phyloP scores from a whole-genome alignment of 176 grass and related monocot species.

The Carex pumila region DNA sequence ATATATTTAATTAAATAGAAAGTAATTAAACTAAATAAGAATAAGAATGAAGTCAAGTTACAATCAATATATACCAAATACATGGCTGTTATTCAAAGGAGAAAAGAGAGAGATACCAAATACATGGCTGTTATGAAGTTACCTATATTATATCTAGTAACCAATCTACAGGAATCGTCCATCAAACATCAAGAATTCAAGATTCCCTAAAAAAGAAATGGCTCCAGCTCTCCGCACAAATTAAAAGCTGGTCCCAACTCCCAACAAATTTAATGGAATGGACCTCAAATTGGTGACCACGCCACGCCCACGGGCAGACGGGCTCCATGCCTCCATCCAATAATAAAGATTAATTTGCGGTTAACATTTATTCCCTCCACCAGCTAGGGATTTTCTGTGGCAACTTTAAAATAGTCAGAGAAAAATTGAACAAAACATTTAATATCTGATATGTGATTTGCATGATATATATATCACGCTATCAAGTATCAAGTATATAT shows the following conservation, averaged over 20 bases:
- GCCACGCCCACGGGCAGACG: too few relatives aligned
- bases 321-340: not conserved
- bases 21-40: not conserved
- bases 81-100: not conserved
- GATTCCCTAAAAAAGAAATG: constrained; percentile 17
- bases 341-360: not conserved
- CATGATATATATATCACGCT: not conserved
- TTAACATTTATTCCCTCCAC: not conserved
- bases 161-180: not conserved
- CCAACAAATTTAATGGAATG: not conserved
- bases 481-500: not conserved
- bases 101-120: not conserved
- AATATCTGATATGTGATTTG: not conserved
- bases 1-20: not conserved
- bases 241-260: not conserved
- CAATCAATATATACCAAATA: not conserved
- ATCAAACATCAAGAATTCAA: not conserved
- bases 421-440: too few relatives aligned
- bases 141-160: not conserved
- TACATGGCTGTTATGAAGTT: not conserved
- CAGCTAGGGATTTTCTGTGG: not conserved
- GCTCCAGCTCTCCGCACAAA: constrained; percentile 10
- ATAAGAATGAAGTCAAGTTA: not conserved
- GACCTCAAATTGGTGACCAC: not conserved
- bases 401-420: not conserved